phyloP scores from a whole-genome alignment of 2,329 filamentous ascomycete genomes.

The Colletotrichum sp. region DNA sequence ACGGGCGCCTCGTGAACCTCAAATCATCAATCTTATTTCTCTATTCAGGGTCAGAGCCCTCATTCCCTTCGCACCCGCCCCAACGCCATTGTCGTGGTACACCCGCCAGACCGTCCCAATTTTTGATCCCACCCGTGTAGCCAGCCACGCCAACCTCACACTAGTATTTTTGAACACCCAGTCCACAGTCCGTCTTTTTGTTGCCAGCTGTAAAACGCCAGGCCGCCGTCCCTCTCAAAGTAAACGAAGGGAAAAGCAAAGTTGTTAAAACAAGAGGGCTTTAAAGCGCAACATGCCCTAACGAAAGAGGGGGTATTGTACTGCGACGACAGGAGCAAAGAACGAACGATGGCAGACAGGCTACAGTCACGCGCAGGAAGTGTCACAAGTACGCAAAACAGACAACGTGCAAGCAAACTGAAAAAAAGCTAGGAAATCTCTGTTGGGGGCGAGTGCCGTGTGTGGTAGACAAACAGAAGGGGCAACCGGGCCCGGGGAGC shows the following conservation, averaged over 20 bases:
- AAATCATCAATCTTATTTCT: neutral
- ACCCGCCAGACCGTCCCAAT: neutral
- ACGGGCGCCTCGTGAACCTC: neutral
- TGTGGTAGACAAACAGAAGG: slow-evolving; percentile 19
- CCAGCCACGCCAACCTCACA: neutral
- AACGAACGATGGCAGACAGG: neutral
- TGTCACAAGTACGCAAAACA: slow-evolving; percentile 15
- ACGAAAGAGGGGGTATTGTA: neutral
- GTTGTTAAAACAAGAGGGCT: neutral
- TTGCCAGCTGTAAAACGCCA: neutral
- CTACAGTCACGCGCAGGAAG: slow-evolving; percentile 6
- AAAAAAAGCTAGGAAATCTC: slow-evolving; percentile 21
- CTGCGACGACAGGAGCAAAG: neutral
- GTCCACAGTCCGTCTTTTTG: neutral
- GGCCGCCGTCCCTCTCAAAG: neutral
- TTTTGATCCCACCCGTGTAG: neutral
- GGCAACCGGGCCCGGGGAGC: slow-evolving; percentile 2
- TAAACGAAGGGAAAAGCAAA: neutral
- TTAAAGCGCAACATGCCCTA: neutral
- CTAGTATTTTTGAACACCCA: neutral
- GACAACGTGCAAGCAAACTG: slow-evolving; percentile 13
- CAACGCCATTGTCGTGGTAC: neutral
- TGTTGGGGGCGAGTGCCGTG: slow-evolving; percentile 16
- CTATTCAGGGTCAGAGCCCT: neutral
- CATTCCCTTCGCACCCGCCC: neutral